Evolutionary conservation across 768 basidiomycete genomes (phyloP).

Genomic region (Amanita subjunquillea): DNA sequence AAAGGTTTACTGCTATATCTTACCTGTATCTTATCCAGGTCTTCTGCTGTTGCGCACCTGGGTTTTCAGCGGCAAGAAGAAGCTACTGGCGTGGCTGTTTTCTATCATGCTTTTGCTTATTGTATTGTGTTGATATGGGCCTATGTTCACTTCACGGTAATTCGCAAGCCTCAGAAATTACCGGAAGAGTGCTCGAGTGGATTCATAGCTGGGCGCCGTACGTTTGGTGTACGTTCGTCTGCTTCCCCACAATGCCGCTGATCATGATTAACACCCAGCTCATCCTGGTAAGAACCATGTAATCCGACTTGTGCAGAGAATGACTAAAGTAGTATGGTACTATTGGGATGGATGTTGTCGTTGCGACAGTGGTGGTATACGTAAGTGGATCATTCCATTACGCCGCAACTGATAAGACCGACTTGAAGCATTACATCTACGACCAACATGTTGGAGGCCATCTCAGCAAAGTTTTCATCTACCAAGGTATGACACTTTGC

Average conservation of each 20-base stretch:
- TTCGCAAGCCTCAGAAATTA: neutral
- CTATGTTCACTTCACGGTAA: neutral
- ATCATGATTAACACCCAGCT: neutral
- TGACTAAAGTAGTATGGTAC: neutral
- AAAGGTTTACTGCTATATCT: neutral
- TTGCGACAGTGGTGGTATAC: neutral
- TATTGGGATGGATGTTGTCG: neutral
- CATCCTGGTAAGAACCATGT: neutral
- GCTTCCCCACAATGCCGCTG: neutral
- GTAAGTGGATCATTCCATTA: neutral
- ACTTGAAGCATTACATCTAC: neutral
- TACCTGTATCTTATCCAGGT: neutral
- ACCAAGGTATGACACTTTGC: no score
- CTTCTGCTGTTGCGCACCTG: neutral
- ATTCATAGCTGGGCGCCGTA: neutral
- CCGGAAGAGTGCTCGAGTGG: neutral
- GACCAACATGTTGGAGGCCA: neutral
- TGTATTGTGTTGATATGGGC: neutral
- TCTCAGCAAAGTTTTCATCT: no score
- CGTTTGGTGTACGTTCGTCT: neutral
- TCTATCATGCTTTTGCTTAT: neutral
- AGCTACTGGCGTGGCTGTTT: neutral
- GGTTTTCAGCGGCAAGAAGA: neutral
- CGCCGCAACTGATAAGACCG: neutral
- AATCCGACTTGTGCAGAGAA: neutral